These are phyloP conservation scores for Penicillium cinerascens DNA, from an alignment of 495 filamentous ascomycete genomes.

Conservation along the genomic window DNA sequence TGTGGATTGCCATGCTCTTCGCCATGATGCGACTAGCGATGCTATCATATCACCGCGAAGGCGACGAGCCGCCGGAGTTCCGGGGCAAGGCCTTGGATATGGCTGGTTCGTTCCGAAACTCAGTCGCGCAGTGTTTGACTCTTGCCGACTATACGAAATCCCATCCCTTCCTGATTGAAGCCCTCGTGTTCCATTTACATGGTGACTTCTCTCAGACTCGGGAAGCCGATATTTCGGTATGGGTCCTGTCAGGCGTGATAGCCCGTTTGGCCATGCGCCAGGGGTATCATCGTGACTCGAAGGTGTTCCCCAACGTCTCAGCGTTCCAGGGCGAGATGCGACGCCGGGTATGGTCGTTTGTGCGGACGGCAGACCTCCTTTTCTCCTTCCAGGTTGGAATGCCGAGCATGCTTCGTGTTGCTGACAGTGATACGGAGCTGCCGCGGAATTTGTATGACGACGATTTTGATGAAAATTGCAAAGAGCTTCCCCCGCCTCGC, in stretches of 20 bases:
- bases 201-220: conserved; percentile 74
- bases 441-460: conserved; percentile 93
- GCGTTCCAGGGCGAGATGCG: conserved; percentile 92
- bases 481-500: conserved; percentile 69
- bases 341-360: conserved; percentile 80
- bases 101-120: conserved; percentile 71
- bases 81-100: conserved; percentile 66
- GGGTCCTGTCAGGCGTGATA: conserved; percentile 77
- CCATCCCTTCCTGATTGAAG: conserved; percentile 80
- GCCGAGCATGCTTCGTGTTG: conserved; percentile 79
- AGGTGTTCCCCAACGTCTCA: conserved; percentile 74
- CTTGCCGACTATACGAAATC: conserved; percentile 89
- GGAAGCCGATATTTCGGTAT: conserved; percentile 77
- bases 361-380: conserved; percentile 75
- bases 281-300: conserved; percentile 92
- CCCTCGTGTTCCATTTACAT: conserved; percentile 79
- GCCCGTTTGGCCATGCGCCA: conserved; percentile 86
- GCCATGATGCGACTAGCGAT: conserved; percentile 86
- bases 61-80: conserved; percentile 88
- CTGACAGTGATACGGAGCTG: conserved; percentile 80
- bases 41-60: conserved; percentile 84
- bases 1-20: conserved; percentile 89
- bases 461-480: conserved; percentile 78
- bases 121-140: conserved; percentile 83
- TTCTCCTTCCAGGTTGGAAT: conserved; percentile 91